These are phyloP conservation scores for Groenewaldozyma auringiensis DNA, from an alignment of 1,139 yeast species.

Conservation along the genomic window DNA sequence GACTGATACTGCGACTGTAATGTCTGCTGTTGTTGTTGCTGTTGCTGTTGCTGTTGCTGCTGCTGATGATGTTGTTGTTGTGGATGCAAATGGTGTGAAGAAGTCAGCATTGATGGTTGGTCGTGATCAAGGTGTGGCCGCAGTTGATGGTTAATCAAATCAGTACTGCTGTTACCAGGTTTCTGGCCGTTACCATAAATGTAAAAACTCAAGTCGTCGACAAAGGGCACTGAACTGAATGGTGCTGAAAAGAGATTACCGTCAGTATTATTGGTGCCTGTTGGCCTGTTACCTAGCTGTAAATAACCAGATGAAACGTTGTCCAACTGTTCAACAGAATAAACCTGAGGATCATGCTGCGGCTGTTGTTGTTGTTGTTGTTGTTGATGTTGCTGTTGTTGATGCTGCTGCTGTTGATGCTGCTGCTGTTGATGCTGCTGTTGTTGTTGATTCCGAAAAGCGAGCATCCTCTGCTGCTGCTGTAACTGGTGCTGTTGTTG, in stretches of 20 bases:
- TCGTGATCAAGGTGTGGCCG: background rate
- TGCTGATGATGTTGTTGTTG: background rate
- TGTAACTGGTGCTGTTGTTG: background rate
- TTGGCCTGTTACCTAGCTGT: background rate
- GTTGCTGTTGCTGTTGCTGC: conserved; percentile 4
- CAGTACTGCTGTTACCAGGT: background rate
- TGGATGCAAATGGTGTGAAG: background rate
- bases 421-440: too few species aligned
- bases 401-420: conserved; percentile 6
- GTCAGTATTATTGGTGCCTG: background rate
- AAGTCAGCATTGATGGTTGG: background rate
- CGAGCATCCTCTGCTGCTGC: background rate
- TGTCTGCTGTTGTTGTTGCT: background rate
- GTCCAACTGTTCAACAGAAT: background rate
- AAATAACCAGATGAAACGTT: background rate
- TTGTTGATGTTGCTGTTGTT: conserved; percentile 2
- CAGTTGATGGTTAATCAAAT: background rate
- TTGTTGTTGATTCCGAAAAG: background rate
- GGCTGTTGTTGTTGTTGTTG: conserved; percentile 1
- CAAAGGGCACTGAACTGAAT: background rate
- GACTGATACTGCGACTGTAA: background rate
- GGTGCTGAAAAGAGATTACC: background rate
- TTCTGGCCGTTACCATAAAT: too few species aligned
- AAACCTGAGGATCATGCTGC: background rate
- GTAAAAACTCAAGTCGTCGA: background rate